phyloP scores from a whole-genome alignment of 331 rosid genomes.

The Erythrophleum ivorense region DNA sequence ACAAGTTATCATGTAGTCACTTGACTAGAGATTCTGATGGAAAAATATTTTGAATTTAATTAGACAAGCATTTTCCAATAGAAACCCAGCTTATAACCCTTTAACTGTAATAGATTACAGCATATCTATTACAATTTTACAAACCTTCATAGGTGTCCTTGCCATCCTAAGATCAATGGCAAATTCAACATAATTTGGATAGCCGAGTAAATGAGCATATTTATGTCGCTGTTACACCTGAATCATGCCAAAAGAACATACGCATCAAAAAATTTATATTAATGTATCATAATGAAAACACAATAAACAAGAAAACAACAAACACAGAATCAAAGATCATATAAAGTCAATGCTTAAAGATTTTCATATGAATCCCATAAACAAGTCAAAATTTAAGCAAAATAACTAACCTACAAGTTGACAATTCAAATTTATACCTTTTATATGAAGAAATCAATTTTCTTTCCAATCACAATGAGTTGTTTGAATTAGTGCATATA shows the following conservation, averaged over 20 bases:
- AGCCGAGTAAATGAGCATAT: constrained; percentile 83
- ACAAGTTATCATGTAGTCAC: no score
- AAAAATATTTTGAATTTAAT: neutral
- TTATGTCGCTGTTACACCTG: constrained; percentile 92
- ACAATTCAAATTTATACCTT: constrained; percentile 20
- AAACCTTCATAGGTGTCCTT: constrained; percentile 85
- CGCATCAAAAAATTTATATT: neutral
- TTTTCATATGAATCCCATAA: constrained; percentile 23
- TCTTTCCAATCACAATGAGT: constrained; percentile 17
- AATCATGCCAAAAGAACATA: constrained; percentile 40
- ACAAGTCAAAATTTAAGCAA: constrained; percentile 12
- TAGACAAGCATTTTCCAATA: neutral
- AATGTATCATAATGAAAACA: neutral
- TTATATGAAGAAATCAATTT: constrained; percentile 21
- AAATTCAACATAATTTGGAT: constrained; percentile 86
- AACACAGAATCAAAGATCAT: constrained; percentile 18
- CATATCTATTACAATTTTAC: constrained; percentile 16
- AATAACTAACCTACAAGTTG: constrained; percentile 17
- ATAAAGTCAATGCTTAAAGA: constrained; percentile 18
- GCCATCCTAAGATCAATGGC: constrained; percentile 48
- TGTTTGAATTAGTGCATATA: neutral
- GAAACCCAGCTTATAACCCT: neutral
- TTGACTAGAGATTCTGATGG: neutral
- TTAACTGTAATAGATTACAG: neutral
- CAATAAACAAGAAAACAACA: constrained; percentile 11